Conservation (phyloP, 2,329 filamentous ascomycete genomes). For the Fusarium sambucinum region DNA sequence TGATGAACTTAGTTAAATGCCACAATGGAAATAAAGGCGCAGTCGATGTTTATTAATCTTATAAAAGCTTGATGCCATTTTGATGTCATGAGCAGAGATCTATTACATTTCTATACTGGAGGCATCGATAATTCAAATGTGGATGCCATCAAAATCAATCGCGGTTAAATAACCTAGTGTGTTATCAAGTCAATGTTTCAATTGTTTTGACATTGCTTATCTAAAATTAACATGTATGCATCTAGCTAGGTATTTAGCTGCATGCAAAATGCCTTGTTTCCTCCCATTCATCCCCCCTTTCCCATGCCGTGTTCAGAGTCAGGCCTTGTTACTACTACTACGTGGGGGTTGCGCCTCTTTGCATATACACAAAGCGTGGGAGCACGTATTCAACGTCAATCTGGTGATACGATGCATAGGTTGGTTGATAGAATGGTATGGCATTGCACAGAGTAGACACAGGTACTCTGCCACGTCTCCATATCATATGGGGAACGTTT, state of each 20-base stretch:
- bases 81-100: background rate
- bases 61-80: background rate
- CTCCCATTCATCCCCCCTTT: background rate
- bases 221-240: background rate
- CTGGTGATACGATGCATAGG: background rate
- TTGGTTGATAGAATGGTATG: background rate
- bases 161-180: background rate
- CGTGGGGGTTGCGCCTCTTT: conserved; percentile 11
- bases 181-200: background rate
- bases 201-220: background rate
- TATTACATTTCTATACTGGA: background rate
- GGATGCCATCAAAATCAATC: conserved; percentile 13
- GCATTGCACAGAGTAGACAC: background rate
- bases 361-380: conserved; percentile 14
- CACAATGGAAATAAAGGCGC: background rate
- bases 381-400: conserved; percentile 4
- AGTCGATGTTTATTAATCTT: conserved; percentile 4
- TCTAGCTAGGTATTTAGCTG: background rate
- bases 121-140: background rate
- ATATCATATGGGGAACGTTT: conserved; percentile 23
- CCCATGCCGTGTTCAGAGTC: conserved; percentile 4
- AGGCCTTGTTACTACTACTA: conserved; percentile 15
- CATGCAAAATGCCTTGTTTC: conserved; percentile 10
- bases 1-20: background rate
- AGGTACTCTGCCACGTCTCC: conserved; percentile 12